These are phyloP conservation scores for Lentinus tigrinus DNA, from an alignment of 768 basidiomycete genomes.

Conservation along the genomic window DNA sequence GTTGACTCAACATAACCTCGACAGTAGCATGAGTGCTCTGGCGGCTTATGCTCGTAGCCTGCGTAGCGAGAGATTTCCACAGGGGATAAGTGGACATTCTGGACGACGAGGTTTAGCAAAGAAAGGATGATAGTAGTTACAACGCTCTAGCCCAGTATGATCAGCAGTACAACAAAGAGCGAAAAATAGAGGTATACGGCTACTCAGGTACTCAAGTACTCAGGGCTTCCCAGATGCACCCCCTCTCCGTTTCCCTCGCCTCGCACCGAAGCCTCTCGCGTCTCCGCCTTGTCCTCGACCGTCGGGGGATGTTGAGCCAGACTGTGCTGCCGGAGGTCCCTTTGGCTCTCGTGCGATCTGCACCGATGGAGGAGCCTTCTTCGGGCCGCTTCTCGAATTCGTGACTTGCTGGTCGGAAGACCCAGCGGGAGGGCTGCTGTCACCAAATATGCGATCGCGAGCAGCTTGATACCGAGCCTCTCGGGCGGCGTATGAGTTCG, in stretches of 20 bases:
- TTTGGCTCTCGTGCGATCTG: conserved; percentile 12
- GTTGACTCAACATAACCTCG: too few relatives aligned
- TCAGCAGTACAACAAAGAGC: background rate
- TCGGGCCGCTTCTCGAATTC: background rate
- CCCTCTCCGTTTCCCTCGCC: background rate
- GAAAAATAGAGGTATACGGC: background rate
- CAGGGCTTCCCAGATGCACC: background rate
- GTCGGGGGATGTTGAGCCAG: background rate
- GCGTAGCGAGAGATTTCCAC: too few relatives aligned
- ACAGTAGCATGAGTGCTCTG: too few relatives aligned
- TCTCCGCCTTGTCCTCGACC: background rate
- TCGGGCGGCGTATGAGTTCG: conserved; percentile 53
- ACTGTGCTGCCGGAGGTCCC: conserved; percentile 3
- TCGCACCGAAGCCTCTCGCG: background rate
- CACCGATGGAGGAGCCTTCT: background rate
- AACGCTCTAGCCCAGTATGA: background rate
- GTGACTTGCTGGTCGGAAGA: background rate
- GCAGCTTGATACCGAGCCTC: conserved; percentile 76
- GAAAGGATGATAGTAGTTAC: too few relatives aligned
- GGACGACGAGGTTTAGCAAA: too few relatives aligned
- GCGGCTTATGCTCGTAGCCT: too few relatives aligned
- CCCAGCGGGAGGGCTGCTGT: background rate
- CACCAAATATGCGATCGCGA: conserved; percentile 66
- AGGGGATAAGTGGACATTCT: too few relatives aligned
- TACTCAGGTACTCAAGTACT: background rate